Base-by-base conservation (phyloP, 1,284 basidiomycete genomes). In the Cutaneotrichosporon cyanovorans region DNA sequence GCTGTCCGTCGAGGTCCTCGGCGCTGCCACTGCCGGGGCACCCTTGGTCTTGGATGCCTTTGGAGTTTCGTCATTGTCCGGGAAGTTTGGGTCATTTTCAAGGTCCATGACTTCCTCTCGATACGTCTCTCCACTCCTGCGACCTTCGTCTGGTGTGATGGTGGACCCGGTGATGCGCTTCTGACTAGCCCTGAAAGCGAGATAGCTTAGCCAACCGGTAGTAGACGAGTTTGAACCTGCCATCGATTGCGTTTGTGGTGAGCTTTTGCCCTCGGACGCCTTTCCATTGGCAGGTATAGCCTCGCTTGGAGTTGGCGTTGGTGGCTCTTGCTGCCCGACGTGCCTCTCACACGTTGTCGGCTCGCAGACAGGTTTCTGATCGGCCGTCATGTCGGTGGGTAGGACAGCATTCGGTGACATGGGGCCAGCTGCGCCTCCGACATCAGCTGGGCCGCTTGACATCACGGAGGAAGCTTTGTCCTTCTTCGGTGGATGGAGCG, bases 51-150 rank as follows among this genome's bases (percentile, higher is more conserved):
- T 20, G 16, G 31, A 6, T 22, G 20, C 22, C n/a, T 40, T 38
- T 8, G 42, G 15, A 19, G 39, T 33, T 4, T 30, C 25, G 33
- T 53, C 36, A 3, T 48, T 30, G 1, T 51, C 18, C 8, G 67
- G 67, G 44, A 69, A 69, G 36, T 68, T 54, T 14, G 68, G 66
- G 51, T 69, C 68, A 12, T 46, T 39, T 14, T 62, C 64, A 19
- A 69, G 56, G 46, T 69, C 68, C 68, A 69, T 69, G 16, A 67
- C 60, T 32, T 67, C 65, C 35, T 63, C 61, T 5, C 44, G 45
- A 4, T 19, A 37, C 9, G 42, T 43, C 34, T 60, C 56, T 10
- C 47, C 45, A 37, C 60, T 58, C 37, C 45, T 50, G 37, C 55
- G 37, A 12, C 40, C 45, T 21, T 49, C 53, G 5, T 51, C 52